phyloP scores from a whole-genome alignment of 2,329 filamentous ascomycete species.

The Talaromyces pinophilus region DNA sequence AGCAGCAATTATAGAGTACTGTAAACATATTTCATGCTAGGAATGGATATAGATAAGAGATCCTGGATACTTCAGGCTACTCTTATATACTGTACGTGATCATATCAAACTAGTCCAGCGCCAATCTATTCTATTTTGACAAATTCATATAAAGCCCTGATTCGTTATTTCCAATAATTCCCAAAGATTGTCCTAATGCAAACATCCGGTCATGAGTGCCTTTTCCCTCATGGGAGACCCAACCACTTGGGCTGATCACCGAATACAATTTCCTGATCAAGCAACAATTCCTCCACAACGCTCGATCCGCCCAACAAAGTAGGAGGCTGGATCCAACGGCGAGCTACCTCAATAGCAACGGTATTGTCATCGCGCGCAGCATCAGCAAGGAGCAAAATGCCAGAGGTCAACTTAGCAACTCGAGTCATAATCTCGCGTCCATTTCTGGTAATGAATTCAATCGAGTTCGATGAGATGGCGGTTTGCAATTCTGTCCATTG shows the following conservation, averaged over 20 bases:
- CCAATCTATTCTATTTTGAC: not conserved
- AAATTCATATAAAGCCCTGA: not conserved
- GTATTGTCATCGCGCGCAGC: conserved; percentile 34
- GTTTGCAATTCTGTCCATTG: conserved; percentile 9
- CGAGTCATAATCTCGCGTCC: conserved; percentile 33
- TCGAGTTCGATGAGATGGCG: not conserved
- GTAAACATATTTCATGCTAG: not conserved
- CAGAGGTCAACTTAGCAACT: conserved; percentile 33
- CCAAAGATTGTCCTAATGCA: not conserved
- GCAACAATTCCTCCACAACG: not conserved
- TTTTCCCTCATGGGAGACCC: not conserved
- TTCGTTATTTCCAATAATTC: not conserved
- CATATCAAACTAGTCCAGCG: not conserved
- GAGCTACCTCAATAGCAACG: conserved; percentile 29
- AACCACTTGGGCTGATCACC: not conserved
- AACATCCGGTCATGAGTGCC: not conserved
- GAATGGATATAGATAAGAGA: not conserved
- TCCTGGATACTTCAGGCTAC: not conserved
- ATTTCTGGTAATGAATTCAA: conserved; percentile 32
- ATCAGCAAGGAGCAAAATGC: conserved; percentile 34
- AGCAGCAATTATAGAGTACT: not conserved
- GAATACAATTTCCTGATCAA: conserved; percentile 7
- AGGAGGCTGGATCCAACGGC: conserved; percentile 18
- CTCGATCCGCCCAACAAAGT: not conserved
- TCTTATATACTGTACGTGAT: not conserved